Conservation (phyloP, 768 basidiomycete species). For the Mycena epipterygia region DNA sequence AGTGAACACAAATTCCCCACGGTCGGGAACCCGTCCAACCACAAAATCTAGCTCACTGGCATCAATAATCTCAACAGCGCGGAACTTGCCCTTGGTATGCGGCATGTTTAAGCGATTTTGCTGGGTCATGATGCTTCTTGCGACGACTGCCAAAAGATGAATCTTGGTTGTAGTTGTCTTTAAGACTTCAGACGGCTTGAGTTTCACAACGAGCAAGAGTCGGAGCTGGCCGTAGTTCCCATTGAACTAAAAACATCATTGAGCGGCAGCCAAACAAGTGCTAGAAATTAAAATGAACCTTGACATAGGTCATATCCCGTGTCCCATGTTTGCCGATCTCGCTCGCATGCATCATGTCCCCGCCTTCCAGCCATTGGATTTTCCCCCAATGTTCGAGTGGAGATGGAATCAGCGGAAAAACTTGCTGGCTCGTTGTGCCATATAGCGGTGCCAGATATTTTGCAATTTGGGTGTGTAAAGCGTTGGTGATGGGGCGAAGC, state of each 20-base stretch:
- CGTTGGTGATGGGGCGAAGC: not conserved
- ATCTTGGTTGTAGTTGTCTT: not conserved
- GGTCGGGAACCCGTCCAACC: conserved; percentile 8
- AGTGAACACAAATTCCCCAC: conserved; percentile 8
- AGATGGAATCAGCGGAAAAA: not conserved
- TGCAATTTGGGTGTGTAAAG: not conserved
- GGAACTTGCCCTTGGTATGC: conserved; percentile 19
- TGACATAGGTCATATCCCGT: conserved; percentile 21
- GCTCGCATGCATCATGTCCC: conserved; percentile 23
- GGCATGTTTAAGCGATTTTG: conserved; percentile 20
- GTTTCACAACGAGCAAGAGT: conserved; percentile 4
- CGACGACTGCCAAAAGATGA: conserved; percentile 3
- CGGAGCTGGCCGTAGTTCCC: conserved; percentile 4
- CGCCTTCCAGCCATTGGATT: conserved; percentile 12
- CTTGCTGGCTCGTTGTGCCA: not conserved
- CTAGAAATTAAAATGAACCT: not conserved
- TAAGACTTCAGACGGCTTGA: not conserved
- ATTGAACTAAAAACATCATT: conserved; percentile 9
- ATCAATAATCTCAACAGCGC: conserved; percentile 5
- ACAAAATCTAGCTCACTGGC: conserved; percentile 1
- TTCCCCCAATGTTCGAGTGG: conserved; percentile 21
- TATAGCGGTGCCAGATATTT: not conserved
- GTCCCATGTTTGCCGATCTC: conserved; percentile 21
- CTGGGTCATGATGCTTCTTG: conserved; percentile 1
- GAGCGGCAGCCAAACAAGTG: no score